These are phyloP conservation scores for Begonia masoniana DNA, from an alignment of 306 rosid genomes.

Conservation along the genomic window DNA sequence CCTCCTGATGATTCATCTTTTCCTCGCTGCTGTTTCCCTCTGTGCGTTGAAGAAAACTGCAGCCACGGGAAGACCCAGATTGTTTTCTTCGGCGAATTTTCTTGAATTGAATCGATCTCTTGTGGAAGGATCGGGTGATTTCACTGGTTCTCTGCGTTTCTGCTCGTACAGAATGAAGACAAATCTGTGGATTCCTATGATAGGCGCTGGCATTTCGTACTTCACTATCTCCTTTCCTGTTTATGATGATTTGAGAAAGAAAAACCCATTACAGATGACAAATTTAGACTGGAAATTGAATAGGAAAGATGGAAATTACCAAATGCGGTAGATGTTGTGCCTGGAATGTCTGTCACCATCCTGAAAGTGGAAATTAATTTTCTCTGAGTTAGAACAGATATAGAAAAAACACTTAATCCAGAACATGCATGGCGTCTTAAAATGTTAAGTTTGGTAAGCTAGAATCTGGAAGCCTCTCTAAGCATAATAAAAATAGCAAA, in stretches of 20 bases:
- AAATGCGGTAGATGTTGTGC: slow-evolving; percentile 72
- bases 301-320: slow-evolving; percentile 25
- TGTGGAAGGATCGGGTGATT: slow-evolving; percentile 31
- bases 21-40: slow-evolving; percentile 75
- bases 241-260: background rate
- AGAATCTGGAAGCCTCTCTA: too few species aligned
- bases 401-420: background rate
- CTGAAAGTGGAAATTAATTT: slow-evolving; percentile 22
- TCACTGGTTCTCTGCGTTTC: slow-evolving; percentile 38
- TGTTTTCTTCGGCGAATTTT: slow-evolving; percentile 45
- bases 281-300: background rate
- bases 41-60: slow-evolving; percentile 87
- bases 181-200: slow-evolving; percentile 83
- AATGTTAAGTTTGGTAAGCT: too few species aligned
- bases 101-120: slow-evolving; percentile 52
- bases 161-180: slow-evolving; percentile 76
- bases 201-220: slow-evolving; percentile 71
- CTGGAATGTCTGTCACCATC: slow-evolving; percentile 88
- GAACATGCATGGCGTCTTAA: background rate
- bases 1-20: slow-evolving; percentile 24
- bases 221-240: slow-evolving; percentile 58
- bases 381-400: background rate
- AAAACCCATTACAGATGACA: background rate
- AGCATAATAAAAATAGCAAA: too few species aligned
- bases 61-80: slow-evolving; percentile 71